Evolutionary conservation across 108 stramenopile species (phyloP).

Genomic region (Epipyxis sp.): DNA sequence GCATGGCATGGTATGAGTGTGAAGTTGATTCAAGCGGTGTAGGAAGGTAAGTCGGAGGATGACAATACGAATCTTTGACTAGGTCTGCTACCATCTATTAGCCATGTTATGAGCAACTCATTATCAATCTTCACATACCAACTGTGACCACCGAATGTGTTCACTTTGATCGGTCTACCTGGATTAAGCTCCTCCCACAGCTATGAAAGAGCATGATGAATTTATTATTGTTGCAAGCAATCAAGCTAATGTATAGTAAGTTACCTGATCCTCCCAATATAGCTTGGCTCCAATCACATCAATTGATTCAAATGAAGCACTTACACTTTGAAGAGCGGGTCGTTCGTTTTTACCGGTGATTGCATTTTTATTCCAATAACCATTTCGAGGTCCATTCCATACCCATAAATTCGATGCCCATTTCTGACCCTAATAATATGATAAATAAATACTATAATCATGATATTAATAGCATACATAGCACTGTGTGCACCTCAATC

Average conservation of each 20-base stretch:
- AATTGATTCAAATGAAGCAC: neutral
- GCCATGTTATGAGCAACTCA: neutral
- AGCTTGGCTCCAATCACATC: neutral
- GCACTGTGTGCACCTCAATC: no score
- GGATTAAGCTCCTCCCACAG: slow-evolving; percentile 4
- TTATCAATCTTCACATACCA: neutral
- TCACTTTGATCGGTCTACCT: slow-evolving; percentile 18
- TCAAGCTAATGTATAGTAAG: no score
- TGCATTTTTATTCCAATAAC: neutral
- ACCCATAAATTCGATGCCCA: neutral
- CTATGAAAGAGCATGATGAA: no score
- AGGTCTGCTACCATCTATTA: neutral
- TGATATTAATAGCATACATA: no score
- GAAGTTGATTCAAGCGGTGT: no score
- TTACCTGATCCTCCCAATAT: slow-evolving; percentile 21
- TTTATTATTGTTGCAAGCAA: no score
- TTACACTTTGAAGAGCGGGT: neutral
- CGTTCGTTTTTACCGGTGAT: neutral
- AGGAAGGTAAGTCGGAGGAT: neutral
- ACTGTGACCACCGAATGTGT: neutral
- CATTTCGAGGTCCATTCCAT: neutral
- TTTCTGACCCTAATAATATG: neutral
- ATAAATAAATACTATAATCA: no score
- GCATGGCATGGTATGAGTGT: no score
- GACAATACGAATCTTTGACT: neutral